These are phyloP conservation scores for Pyrenophora teres DNA, from an alignment of 2,329 filamentous ascomycete species.

Conservation along the genomic window DNA sequence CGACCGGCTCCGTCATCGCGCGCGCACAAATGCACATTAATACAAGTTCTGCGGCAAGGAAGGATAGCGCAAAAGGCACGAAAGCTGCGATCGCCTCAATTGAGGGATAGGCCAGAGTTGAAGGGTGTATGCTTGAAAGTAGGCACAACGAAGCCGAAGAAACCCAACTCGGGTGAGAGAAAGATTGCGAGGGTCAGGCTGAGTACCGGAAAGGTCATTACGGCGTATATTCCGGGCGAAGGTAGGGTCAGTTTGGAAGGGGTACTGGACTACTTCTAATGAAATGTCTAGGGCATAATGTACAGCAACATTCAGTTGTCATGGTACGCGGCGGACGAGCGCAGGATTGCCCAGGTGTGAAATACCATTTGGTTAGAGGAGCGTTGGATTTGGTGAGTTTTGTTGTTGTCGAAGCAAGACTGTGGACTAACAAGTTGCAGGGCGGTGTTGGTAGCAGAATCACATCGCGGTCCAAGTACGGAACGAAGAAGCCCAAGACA, in stretches of 20 bases:
- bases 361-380: slow-evolving; percentile 90
- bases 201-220: slow-evolving; percentile 83
- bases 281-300: slow-evolving; percentile 73
- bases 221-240: slow-evolving; percentile 94
- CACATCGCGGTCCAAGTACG: slow-evolving; percentile 91
- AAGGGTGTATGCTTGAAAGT: slow-evolving; percentile 97
- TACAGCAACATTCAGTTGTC: slow-evolving; percentile 98
- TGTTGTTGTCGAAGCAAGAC: neutral
- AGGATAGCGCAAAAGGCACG: slow-evolving; percentile 79
- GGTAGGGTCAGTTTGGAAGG: slow-evolving; percentile 52
- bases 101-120: slow-evolving; percentile 76
- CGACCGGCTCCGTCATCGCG: slow-evolving; percentile 49
- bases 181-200: slow-evolving; percentile 93
- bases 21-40: slow-evolving; percentile 52
- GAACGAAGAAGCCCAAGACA: slow-evolving; percentile 94
- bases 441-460: slow-evolving; percentile 86
- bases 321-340: slow-evolving; percentile 89
- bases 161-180: slow-evolving; percentile 95
- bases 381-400: slow-evolving; percentile 85
- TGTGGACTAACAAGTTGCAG: slow-evolving; percentile 55
- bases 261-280: slow-evolving; percentile 9
- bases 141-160: slow-evolving; percentile 93
- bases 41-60: slow-evolving; percentile 67
- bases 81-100: slow-evolving; percentile 84
- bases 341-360: slow-evolving; percentile 98